A percentile compares a stretch with the other conserved stretches of the same genome.
Conservation (phyloP, 2,329 filamentous ascomycete species). For the Sclerotinia nivalis region DNA sequence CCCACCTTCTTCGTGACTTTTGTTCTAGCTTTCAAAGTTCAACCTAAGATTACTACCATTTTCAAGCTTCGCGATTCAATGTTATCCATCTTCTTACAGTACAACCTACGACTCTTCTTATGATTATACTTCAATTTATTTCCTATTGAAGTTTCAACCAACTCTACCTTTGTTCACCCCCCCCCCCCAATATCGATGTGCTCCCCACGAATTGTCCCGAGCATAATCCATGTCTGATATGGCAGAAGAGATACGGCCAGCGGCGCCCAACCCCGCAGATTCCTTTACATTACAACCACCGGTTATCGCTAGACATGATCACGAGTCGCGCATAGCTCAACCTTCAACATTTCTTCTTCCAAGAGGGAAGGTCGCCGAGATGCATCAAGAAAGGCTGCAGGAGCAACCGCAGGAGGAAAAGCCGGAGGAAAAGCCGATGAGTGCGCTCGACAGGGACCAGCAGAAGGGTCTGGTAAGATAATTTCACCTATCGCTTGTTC, state of each 20-base stretch:
- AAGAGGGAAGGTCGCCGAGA: conserved; percentile 24
- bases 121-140: conserved; percentile 11
- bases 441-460: conserved; percentile 72
- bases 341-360: conserved; percentile 43
- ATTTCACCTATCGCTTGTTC: conserved; percentile 23
- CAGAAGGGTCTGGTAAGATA: conserved; percentile 72
- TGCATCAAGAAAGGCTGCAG: conserved; percentile 43
- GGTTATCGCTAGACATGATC: conserved; percentile 37
- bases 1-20: conserved; percentile 24
- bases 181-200: conserved; percentile 19
- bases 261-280: conserved; percentile 35
- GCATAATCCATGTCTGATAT: conserved; percentile 40
- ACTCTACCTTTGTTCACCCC: neutral
- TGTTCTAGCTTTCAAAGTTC: conserved; percentile 19
- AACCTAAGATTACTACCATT: conserved; percentile 8
- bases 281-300: conserved; percentile 34
- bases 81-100: neutral
- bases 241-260: conserved; percentile 38
- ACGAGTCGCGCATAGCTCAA: conserved; percentile 41
- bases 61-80: conserved; percentile 19
- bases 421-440: conserved; percentile 61
- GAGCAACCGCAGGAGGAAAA: conserved; percentile 78
- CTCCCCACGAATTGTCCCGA: conserved; percentile 20
- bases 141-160: neutral
- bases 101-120: conserved; percentile 1